Conservation (phyloP, 1,284 basidiomycete genomes). For the Tylopilus orsonianus region DNA sequence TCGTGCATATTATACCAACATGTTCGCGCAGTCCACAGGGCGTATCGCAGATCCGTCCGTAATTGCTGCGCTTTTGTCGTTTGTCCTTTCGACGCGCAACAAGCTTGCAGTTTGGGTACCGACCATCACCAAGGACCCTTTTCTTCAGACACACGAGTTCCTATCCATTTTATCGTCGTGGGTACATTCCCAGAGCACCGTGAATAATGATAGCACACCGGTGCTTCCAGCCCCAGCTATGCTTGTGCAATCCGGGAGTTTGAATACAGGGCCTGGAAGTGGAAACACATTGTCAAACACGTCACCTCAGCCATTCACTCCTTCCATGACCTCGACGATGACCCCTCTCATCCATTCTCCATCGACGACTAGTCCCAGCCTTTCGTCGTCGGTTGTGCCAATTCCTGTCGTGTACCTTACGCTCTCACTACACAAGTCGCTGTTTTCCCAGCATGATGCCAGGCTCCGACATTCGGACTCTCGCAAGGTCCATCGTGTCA, state of each 20-base stretch:
- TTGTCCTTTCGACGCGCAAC: constrained; percentile 65
- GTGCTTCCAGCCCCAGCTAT: constrained; percentile 1
- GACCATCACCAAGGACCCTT: constrained; percentile 71
- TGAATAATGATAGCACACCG: constrained; percentile 15
- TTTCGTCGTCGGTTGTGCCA: background rate
- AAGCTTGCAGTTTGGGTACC: constrained; percentile 49
- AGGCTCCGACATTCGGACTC: constrained; percentile 52
- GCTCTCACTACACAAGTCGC: constrained; percentile 46
- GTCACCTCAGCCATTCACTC: constrained; percentile 18
- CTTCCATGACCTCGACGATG: constrained; percentile 2
- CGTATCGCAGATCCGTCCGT: constrained; percentile 69
- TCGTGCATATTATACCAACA: constrained; percentile 3
- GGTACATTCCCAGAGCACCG: constrained; percentile 22
- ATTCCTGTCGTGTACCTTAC: constrained; percentile 39
- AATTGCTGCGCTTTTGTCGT: constrained; percentile 65
- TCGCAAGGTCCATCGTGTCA: constrained; percentile 60
- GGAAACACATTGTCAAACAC: constrained; percentile 12
- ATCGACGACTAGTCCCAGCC: background rate
- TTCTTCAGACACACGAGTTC: constrained; percentile 63
- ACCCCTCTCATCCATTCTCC: constrained; percentile 10
- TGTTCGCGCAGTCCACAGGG: constrained; percentile 56
- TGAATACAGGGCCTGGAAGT: constrained; percentile 13
- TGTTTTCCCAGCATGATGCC: constrained; percentile 53
- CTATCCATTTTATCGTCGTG: constrained; percentile 41
- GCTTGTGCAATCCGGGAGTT: constrained; percentile 14